Conservation (phyloP, 1,284 basidiomycete genomes). For the Leccinum griseonigrum region DNA sequence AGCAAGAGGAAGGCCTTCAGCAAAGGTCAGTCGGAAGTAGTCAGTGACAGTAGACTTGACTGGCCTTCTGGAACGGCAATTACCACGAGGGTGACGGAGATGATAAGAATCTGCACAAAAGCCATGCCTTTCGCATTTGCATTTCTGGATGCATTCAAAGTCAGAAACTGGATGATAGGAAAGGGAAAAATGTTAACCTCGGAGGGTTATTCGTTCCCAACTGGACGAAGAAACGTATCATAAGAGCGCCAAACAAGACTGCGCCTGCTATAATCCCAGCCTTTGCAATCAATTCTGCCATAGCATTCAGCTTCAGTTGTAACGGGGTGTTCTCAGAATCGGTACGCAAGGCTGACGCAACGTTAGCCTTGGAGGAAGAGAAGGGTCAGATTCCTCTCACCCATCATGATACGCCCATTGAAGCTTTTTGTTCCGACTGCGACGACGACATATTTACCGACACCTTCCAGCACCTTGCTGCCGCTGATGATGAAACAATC, state of each 20-base stretch:
- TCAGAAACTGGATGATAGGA: neutral
- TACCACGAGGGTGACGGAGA: conserved; percentile 92
- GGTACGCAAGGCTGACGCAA: conserved; percentile 63
- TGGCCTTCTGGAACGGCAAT: conserved; percentile 94
- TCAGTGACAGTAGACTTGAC: conserved; percentile 11
- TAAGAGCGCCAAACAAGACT: conserved; percentile 78
- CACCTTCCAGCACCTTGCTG: conserved; percentile 93
- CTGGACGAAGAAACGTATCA: conserved; percentile 95
- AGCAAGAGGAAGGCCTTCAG: conserved; percentile 84
- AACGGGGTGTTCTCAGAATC: conserved; percentile 88
- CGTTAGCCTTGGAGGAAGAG: conserved; percentile 13
- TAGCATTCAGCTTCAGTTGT: conserved; percentile 88
- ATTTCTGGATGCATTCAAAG: conserved; percentile 43
- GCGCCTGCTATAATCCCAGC: conserved; percentile 83
- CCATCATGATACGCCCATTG: conserved; percentile 96
- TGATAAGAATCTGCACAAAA: conserved; percentile 94
- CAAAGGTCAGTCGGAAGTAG: conserved; percentile 10
- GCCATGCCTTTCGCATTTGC: conserved; percentile 84
- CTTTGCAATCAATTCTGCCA: conserved; percentile 95
- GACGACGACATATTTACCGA: conserved; percentile 90
- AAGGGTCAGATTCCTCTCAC: conserved; percentile 42
- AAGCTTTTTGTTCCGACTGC: conserved; percentile 91
- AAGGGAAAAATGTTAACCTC: conserved; percentile 35
- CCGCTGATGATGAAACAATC: conserved; percentile 96
- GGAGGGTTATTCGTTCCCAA: conserved; percentile 58